These are phyloP conservation scores for Candida andamanensis DNA, from an alignment of 805 yeast genomes.

Conservation along the genomic window DNA sequence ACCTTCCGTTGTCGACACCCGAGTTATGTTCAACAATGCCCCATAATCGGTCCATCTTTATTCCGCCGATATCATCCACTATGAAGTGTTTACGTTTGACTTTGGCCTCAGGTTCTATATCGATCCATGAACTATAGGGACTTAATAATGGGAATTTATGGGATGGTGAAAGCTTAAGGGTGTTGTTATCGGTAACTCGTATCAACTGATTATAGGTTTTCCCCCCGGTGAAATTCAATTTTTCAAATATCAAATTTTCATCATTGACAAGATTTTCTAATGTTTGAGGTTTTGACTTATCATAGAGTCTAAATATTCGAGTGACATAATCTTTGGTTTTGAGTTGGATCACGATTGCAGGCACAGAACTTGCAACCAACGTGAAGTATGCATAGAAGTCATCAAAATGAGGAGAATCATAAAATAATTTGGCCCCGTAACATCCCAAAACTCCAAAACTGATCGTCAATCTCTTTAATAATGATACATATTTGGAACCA, in stretches of 20 bases:
- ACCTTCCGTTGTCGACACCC: conserved; percentile 66
- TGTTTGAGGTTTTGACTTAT: conserved; percentile 58
- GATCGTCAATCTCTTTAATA: conserved; percentile 56
- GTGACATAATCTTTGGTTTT: conserved; percentile 65
- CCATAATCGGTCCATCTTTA: conserved; percentile 82
- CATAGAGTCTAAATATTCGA: conserved; percentile 65
- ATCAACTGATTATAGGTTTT: conserved; percentile 60
- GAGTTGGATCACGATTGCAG: conserved; percentile 45
- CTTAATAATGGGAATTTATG: conserved; percentile 10
- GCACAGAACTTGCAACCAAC: conserved; percentile 49
- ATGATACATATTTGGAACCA: conserved; percentile 53
- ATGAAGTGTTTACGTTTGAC: conserved; percentile 46
- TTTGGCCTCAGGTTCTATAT: conserved; percentile 30
- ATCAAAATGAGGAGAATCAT: conserved; percentile 49
- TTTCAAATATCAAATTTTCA: conserved; percentile 65
- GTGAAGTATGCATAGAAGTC: conserved; percentile 43
- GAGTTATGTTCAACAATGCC: conserved; percentile 69
- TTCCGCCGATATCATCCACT: conserved; percentile 72
- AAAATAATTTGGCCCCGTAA: conserved; percentile 57
- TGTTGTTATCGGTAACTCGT: conserved; percentile 30
- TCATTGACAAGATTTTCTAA: conserved; percentile 54
- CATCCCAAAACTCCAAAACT: conserved; percentile 58
- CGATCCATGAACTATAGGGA: conserved; percentile 36
- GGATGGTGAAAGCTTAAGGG: conserved; percentile 33
- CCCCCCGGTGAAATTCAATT: conserved; percentile 62